phyloP scores from a whole-genome alignment of 768 basidiomycete genomes.

The Tremella mesenterica region DNA sequence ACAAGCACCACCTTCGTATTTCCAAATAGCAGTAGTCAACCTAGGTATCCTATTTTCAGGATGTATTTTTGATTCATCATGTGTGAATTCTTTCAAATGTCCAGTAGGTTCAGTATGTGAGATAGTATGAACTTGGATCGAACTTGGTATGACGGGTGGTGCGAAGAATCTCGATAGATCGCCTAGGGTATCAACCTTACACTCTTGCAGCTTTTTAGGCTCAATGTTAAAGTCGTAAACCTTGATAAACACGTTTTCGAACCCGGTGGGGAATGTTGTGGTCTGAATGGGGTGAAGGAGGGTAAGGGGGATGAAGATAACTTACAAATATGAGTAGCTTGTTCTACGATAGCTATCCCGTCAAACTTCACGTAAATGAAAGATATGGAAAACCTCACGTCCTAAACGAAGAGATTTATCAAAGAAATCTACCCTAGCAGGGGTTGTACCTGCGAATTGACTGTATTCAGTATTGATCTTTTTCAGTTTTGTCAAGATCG shows the following conservation, averaged over 20 bases:
- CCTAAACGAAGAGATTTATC: conserved; percentile 14
- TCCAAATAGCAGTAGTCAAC: conserved; percentile 87
- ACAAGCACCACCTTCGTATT: conserved; percentile 86
- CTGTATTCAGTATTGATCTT: not conserved
- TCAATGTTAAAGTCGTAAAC: no score
- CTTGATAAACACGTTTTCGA: no score
- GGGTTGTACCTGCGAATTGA: not conserved
- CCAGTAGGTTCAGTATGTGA: conserved; percentile 86
- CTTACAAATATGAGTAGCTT: conserved; percentile 79
- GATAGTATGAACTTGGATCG: conserved; percentile 58
- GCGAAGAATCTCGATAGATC: conserved; percentile 89
- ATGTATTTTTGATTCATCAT: conserved; percentile 68
- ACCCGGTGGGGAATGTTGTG: no score
- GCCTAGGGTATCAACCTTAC: conserved; percentile 48
- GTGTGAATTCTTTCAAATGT: conserved; percentile 60
- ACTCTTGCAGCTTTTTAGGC: conserved; percentile 49
- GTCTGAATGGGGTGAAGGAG: no score
- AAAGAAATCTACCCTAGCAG: conserved; percentile 9
- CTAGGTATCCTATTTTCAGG: conserved; percentile 84
- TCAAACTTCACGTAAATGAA: not conserved
- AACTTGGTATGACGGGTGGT: conserved; percentile 69
- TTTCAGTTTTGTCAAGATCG: no score
- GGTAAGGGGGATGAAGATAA: not conserved
- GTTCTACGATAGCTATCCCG: conserved; percentile 28
- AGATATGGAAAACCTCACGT: not conserved